Conservation (phyloP, 1,284 basidiomycete species). For the Boletus smithii region DNA sequence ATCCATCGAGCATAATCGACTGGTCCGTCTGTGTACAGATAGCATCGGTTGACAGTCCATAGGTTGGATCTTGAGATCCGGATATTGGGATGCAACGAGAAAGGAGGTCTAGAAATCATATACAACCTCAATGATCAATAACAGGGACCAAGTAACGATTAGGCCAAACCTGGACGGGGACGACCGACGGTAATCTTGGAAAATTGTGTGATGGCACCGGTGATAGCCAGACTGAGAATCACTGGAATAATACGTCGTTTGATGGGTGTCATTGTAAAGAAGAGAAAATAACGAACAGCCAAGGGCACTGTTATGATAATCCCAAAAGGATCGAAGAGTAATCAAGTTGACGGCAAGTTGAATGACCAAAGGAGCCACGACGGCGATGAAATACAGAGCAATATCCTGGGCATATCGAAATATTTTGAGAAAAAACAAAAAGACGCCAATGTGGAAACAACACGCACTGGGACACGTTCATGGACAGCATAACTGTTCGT, state of each 20-base stretch:
- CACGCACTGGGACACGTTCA: constrained; percentile 79
- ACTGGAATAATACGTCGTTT: constrained; percentile 42
- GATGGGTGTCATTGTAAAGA: constrained; percentile 14
- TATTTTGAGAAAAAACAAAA: background rate
- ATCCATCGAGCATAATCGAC: constrained; percentile 73
- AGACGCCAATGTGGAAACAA: background rate
- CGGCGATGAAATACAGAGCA: constrained; percentile 65
- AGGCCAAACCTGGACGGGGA: constrained; percentile 69
- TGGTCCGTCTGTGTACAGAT: constrained; percentile 77
- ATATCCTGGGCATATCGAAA: constrained; percentile 38
- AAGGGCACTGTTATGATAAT: constrained; percentile 78
- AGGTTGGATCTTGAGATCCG: constrained; percentile 67
- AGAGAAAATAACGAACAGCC: constrained; percentile 53
- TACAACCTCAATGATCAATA: background rate
- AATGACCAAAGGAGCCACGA: constrained; percentile 65
- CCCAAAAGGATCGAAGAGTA: constrained; percentile 81
- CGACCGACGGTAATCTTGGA: constrained; percentile 88
- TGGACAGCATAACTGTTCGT: constrained; percentile 70
- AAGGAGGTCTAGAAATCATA: constrained; percentile 59
- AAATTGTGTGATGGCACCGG: constrained; percentile 81
- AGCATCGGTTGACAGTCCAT: constrained; percentile 68
- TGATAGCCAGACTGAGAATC: constrained; percentile 68
- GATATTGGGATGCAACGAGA: constrained; percentile 75
- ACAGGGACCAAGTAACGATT: background rate
- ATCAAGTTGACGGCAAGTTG: constrained; percentile 67